phyloP scores from a whole-genome alignment of 169 alveolate genomes.

The Babesia caballi region DNA sequence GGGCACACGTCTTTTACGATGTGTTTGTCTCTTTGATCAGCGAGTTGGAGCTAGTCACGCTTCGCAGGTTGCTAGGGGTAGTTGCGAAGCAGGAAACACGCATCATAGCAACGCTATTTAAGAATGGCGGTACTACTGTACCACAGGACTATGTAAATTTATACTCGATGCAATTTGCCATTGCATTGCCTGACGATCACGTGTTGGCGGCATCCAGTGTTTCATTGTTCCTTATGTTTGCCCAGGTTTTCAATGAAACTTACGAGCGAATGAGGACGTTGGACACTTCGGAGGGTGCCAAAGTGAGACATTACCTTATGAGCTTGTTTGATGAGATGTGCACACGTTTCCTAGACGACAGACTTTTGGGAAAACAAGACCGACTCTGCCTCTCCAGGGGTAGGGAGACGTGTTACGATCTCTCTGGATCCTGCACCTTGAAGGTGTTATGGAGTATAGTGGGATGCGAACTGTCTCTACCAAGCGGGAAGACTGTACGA shows the following conservation, averaged over 20 bases:
- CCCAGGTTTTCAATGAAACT: slow-evolving; percentile 12
- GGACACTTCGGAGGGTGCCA: neutral
- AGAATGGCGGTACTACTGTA: neutral
- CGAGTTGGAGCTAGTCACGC: slow-evolving; percentile 6
- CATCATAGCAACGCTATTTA: neutral
- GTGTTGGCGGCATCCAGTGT: slow-evolving; percentile 2
- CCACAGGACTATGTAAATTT: neutral
- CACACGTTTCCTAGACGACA: slow-evolving; percentile 24
- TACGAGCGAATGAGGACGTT: neutral
- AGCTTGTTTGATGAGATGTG: slow-evolving; percentile 23
- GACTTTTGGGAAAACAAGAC: neutral
- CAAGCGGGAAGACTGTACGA: neutral
- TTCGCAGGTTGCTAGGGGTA: slow-evolving; percentile 4
- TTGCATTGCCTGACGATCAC: neutral
- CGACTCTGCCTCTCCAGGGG: neutral
- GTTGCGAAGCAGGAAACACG: slow-evolving; percentile 17
- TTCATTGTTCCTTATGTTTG: neutral
- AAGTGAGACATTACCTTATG: neutral
- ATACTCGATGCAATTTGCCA: slow-evolving; percentile 11
- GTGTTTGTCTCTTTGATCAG: neutral
- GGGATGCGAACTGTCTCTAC: neutral
- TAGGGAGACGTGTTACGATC: neutral
- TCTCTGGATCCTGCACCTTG: neutral
- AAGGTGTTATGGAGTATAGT: neutral
- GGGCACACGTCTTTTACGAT: neutral